Evolutionary conservation across 2,329 filamentous ascomycete genomes (phyloP).

Genomic region (Madurella fahalii): DNA sequence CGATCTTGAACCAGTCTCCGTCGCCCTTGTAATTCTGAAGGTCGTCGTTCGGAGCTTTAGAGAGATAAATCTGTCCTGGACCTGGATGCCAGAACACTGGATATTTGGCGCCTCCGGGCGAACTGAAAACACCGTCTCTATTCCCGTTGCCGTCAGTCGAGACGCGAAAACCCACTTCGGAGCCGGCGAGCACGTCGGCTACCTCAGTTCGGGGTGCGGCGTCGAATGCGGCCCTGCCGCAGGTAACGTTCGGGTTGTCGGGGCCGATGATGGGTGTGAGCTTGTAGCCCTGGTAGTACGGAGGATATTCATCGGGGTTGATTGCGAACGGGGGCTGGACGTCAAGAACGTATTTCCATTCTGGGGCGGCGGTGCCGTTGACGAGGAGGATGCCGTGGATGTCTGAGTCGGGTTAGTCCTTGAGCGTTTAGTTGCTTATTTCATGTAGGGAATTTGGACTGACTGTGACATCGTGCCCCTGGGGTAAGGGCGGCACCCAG

Average conservation of each 20-base stretch:
- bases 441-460: too few relatives aligned
- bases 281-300: too few relatives aligned
- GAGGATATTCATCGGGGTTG: too few relatives aligned
- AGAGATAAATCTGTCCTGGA: neutral
- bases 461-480: too few relatives aligned
- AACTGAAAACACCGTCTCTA: too few relatives aligned
- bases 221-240: neutral
- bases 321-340: too few relatives aligned
- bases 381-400: slow-evolving; percentile 1
- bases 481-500: too few relatives aligned
- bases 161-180: slow-evolving; percentile 5
- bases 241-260: slow-evolving; percentile 3
- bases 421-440: too few relatives aligned
- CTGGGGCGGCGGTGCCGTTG: neutral
- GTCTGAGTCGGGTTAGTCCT: neutral
- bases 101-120: too few relatives aligned
- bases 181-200: slow-evolving; percentile 6
- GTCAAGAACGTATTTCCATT: slow-evolving; percentile 1
- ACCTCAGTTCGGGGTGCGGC: slow-evolving; percentile 1
- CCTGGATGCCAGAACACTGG: too few relatives aligned
- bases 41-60: slow-evolving; percentile 2
- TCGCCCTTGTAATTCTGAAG: neutral
- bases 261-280: neutral
- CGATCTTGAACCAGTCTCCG: slow-evolving; percentile 11
- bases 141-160: neutral